These are phyloP conservation scores for Isatis tinctoria DNA, from an alignment of 345 rosid genomes.

Conservation along the genomic window DNA sequence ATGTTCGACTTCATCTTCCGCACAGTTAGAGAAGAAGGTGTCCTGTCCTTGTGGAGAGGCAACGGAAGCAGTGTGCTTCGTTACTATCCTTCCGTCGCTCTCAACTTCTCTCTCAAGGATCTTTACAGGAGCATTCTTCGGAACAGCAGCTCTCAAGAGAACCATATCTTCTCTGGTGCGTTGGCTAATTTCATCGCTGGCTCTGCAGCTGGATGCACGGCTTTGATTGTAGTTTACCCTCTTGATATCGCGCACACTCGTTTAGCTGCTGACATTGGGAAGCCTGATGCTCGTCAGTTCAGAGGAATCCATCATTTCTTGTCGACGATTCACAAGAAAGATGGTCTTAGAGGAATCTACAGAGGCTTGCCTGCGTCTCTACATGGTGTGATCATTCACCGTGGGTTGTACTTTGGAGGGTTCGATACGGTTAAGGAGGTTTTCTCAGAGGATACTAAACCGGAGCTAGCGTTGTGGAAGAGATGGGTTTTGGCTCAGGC, in stretches of 20 bases:
- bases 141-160: constrained; percentile 43
- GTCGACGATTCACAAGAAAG: constrained; percentile 59
- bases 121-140: constrained; percentile 68
- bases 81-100: constrained; percentile 94
- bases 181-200: constrained; percentile 89
- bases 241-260: constrained; percentile 93
- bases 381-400: constrained; percentile 82
- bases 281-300: constrained; percentile 75
- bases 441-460: constrained; percentile 48
- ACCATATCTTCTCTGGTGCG: constrained; percentile 55
- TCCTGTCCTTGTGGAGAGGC: constrained; percentile 92
- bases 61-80: constrained; percentile 92
- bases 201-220: constrained; percentile 87
- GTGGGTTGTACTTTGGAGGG: constrained; percentile 89
- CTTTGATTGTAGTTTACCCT: constrained; percentile 76
- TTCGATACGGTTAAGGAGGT: constrained; percentile 86
- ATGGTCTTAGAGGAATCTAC: constrained; percentile 78
- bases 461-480: constrained; percentile 72
- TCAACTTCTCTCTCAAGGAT: constrained; percentile 96
- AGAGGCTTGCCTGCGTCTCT: constrained; percentile 90
- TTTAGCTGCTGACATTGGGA: constrained; percentile 85
- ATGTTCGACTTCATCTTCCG: constrained; percentile 87
- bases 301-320: constrained; percentile 82
- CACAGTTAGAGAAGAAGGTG: constrained; percentile 80
- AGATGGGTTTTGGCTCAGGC: constrained; percentile 87